Base-by-base conservation (phyloP, 2,329 filamentous ascomycete species). In the Sarocladiaceae sp. region DNA sequence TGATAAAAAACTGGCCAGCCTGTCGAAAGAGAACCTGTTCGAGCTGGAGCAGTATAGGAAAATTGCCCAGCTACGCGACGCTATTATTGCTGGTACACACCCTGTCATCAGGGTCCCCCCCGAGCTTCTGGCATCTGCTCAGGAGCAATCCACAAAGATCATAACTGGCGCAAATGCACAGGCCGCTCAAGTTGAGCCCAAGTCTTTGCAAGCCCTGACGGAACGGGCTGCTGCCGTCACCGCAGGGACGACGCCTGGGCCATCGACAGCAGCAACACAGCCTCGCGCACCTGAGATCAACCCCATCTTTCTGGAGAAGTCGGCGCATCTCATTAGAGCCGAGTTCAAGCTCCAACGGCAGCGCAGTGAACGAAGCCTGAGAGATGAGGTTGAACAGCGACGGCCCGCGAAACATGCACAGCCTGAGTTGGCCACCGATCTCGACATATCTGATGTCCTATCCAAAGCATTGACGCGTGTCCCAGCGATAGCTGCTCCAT, bases 261-360 rank as follows among this genome's bases (percentile, higher is more conserved):
- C n/a, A n/a, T n/a, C n/a, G n/a, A n/a, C n/a, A n/a, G n/a, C n/a
- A n/a, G n/a, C 3, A 4, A 13, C 23, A 27, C 26, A 41, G 37
- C 21, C 6, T 3, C 12, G 15, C 9, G 13, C 20, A 10, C 37
- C 81, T 48, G 82, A 83, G 62, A 85, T 93, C 66, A 80, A 94
- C 62, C 87, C 88, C 41, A 81, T 94, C 49, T 74, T 94, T 54
- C 74, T 94, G 62, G 83, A 87, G 58, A 95, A 95, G 65, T 90
- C 89, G 53, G 85, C 88, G 59, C 81, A 87, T 59, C 72, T 94
- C 53, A 80, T 93, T 59, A 85, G 81, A 66, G 88, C 88, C 58
- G 88, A 95, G 65, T 70, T 88, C 49, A 80, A 85, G 59, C 66
- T 91, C 50, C 87, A 88, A 64, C 81, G 91, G 50, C 81, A 90